Percentiles rank a stretch among this genome's conserved stretches.
These are phyloP conservation scores for Nicotiana paniculata DNA, from an alignment of 257 asterid genomes.

Conservation along the genomic window DNA sequence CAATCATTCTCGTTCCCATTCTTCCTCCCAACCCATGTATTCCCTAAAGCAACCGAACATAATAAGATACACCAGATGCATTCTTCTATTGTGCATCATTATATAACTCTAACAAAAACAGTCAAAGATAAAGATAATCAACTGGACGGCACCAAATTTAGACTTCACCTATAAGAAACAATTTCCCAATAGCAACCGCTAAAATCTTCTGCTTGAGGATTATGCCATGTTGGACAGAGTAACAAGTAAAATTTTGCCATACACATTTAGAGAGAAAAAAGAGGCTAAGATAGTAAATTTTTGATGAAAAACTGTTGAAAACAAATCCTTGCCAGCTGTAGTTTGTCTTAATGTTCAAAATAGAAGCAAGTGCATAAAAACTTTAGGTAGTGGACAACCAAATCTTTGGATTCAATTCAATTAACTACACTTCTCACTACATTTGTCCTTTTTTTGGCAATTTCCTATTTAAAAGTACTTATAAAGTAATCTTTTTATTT, in stretches of 20 bases:
- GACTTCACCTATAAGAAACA: not conserved
- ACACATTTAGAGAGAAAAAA: not conserved
- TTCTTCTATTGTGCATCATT: not conserved
- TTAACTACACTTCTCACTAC: not conserved
- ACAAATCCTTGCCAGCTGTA: not conserved
- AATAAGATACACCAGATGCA: slow-evolving; percentile 15
- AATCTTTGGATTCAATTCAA: not conserved
- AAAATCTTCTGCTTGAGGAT: not conserved
- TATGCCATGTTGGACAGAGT: not conserved
- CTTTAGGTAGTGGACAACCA: not conserved
- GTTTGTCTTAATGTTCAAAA: not conserved
- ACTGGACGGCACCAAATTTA: not conserved
- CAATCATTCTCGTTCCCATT: slow-evolving; percentile 81
- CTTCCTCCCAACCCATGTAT: slow-evolving; percentile 93
- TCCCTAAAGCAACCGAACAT: slow-evolving; percentile 51
- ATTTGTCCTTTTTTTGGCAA: not conserved
- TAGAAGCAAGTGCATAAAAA: not conserved
- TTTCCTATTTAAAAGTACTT: not conserved
- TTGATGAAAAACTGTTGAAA: not conserved
- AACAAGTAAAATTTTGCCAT: not conserved
- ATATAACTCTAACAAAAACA: not conserved
- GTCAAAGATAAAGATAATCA: not conserved
- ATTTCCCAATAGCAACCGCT: not conserved
- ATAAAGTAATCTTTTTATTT: not conserved
- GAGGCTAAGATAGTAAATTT: not conserved